Evolutionary conservation across 768 basidiomycete genomes (phyloP).

Genomic region (Paxillus involutus): DNA sequence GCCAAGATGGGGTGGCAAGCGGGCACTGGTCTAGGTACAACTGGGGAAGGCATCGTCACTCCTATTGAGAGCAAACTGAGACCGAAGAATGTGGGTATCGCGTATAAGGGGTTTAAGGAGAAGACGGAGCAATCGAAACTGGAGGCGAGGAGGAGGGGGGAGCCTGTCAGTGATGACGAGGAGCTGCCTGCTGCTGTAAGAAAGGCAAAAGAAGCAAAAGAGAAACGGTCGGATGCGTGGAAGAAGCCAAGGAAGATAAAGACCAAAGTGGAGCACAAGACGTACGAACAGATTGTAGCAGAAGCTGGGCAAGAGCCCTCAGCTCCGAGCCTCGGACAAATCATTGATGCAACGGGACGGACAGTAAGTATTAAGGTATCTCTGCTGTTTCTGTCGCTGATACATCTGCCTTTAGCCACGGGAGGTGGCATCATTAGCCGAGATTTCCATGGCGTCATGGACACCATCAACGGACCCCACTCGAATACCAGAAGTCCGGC

Average conservation of each 20-base stretch:
- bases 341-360: conserved; percentile 93
- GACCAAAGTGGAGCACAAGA: conserved; percentile 88
- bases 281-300: conserved; percentile 93
- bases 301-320: conserved; percentile 71
- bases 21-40: conserved; percentile 73
- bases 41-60: conserved; percentile 81
- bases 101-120: conserved; percentile 84
- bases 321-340: conserved; percentile 68
- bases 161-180: conserved; percentile 74
- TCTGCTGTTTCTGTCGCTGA: conserved; percentile 3
- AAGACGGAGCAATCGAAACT: conserved; percentile 81
- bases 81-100: conserved; percentile 85
- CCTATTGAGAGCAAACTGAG: conserved; percentile 85
- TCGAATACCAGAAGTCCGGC: conserved; percentile 94
- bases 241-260: conserved; percentile 84
- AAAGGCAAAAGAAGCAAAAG: conserved; percentile 54
- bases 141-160: conserved; percentile 77
- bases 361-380: conserved; percentile 54
- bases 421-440: conserved; percentile 83
- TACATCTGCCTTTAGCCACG: conserved; percentile 53
- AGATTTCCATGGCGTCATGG: conserved; percentile 76
- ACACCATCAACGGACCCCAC: conserved; percentile 84
- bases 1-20: conserved; percentile 95
- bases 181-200: conserved; percentile 22
- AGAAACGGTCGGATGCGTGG: conserved; percentile 77